Base-by-base conservation (phyloP, 192 early-diverging fungal species). In the Paraglomus brasilianum region DNA sequence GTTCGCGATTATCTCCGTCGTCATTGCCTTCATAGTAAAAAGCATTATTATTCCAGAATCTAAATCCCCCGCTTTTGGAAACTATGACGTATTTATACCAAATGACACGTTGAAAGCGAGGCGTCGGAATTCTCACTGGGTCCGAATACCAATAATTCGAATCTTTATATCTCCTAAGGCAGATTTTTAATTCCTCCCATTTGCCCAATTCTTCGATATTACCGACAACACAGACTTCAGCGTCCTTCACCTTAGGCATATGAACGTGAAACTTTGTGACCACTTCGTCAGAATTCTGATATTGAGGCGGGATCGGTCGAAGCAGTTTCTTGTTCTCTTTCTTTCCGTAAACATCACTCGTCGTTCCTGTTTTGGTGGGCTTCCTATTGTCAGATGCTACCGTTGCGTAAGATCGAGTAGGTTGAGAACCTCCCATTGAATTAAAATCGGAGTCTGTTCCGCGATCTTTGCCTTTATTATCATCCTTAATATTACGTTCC, bases 181-280 rank as follows among this genome's bases (percentile, higher is more conserved):
- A 14, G 10, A 57, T 14, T 15, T 6, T 15, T n/a, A 3, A 4
- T 1, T 57, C 17, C 1, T 6, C 40, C 55, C 55, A 57, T 1
- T 15, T 57, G 10, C 55, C 55, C 10, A 57, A 17, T 57, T 57
- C 55, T 13, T 57, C 40, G 3, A 57, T 39, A 39, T 6, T 57
- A 38, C 55, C 55, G 14, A 57, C 3, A n/a, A n/a, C 55, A 17
- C 14, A 14, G 55, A 57, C 17, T 5, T 57, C 40, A 10, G 14
- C 19, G n/a, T 50, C n/a, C n/a, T 50, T 50, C n/a, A 21, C 49
- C 49, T 24, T 10, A 57, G 55, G 55, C 40, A 57, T 57, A n/a
- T 57, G 55, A 1, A 57, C 11, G 5, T 57, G 55, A 17, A 57
- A 57, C 10, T 5, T 39, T 13, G 55, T 57, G 3, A 30, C 30